Conservation (phyloP, 495 filamentous ascomycete genomes). For the Neurospora cerealis region DNA sequence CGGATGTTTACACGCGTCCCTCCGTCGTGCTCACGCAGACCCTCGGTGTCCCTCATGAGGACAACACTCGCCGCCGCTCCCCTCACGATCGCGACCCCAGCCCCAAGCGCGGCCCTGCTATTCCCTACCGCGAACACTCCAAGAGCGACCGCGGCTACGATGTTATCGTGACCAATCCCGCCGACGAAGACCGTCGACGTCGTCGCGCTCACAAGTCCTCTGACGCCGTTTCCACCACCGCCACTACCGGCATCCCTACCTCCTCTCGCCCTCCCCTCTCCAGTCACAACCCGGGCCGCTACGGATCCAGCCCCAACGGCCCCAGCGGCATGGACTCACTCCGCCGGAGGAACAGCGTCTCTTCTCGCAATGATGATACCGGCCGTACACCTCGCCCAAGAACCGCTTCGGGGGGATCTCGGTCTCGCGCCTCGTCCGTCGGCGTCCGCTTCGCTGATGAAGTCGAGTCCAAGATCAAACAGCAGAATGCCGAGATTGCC, state of each 20-base stretch:
- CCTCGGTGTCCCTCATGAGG: neutral
- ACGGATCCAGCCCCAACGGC: neutral
- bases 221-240: neutral
- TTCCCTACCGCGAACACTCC: slow-evolving; percentile 5
- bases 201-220: neutral
- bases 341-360: neutral
- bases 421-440: neutral
- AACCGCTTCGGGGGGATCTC: slow-evolving; percentile 5
- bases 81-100: slow-evolving; percentile 3
- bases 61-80: slow-evolving; percentile 3
- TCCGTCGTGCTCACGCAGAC: neutral
- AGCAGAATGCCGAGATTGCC: slow-evolving; percentile 30
- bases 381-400: slow-evolving; percentile 9
- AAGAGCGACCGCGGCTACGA: slow-evolving; percentile 9
- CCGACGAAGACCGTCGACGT: neutral
- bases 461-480: slow-evolving; percentile 13
- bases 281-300: neutral
- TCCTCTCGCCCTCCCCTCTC: neutral
- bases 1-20: neutral
- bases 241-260: neutral
- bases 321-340: neutral
- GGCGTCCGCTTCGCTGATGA: slow-evolving; percentile 23
- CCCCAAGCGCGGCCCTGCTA: neutral
- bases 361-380: neutral
- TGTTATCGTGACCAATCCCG: neutral